Evolutionary conservation across 768 basidiomycete species (phyloP), one percentile per base, ranked within the genome.

Genomic region (Lactifluus rugatus): DNA sequence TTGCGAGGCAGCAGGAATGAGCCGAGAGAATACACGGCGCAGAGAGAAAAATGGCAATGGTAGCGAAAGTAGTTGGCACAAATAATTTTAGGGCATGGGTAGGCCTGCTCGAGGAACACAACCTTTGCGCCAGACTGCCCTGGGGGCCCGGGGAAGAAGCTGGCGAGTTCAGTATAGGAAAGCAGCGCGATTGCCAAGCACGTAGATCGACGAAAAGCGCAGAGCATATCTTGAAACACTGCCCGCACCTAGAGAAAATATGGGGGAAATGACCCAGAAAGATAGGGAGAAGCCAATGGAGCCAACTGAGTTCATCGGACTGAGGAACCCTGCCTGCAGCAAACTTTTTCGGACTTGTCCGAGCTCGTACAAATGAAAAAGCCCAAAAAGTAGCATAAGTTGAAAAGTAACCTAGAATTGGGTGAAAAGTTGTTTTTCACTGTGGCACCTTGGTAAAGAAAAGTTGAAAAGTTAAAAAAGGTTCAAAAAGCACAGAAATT

Each of bases 111-210:
- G 14, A 78, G 68, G 54, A 76, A 78, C 2, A 74, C 78, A 6
- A 78, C 77, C 58, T 78, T 74, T 9, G 75, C 79, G 6, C 78
- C 78, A 8, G 77, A 76, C 16, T n/a, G n/a, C n/a, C 79, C 71
- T 52, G n/a, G n/a, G n/a, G n/a, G n/a, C n/a, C 74, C 70, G 13
- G 79, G 79, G 62, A 78, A 79, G 66, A 76, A 75, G 36, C 74
- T 70, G 1, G 74, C 73, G 32, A 75, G 74, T 64, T 79, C 78
- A 14, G 75, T 69, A 58, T 73, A 79, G 9, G 56, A 54, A 16
- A 57, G 39, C 34, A 62, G 36, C 2, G 60, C 49, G 21, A 52
- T 59, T 63, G 36, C n/a, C 13, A 36, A 23, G 31, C 17, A 39
- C 37, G 39, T 28, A 36, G 6, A 34, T 47, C 37, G 53, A 45